Evolutionary conservation across 2,329 filamentous ascomycete genomes (phyloP), one percentile per base, ranked within the genome.

Genomic region (Fusarium dimerum): DNA sequence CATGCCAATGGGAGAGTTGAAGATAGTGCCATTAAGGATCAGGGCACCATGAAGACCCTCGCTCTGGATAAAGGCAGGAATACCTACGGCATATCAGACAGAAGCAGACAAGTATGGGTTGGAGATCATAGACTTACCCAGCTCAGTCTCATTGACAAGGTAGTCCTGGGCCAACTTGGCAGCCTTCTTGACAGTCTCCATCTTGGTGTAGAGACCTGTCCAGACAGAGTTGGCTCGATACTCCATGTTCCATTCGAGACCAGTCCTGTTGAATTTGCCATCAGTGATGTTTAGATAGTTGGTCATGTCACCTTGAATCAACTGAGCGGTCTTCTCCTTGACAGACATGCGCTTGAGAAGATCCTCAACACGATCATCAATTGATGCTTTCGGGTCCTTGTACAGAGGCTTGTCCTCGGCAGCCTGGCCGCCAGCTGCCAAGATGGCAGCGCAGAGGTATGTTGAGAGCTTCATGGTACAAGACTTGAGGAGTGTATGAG

Each of bases 11-110:
- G 88, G 88, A 2, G 85, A 89, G 70, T 90, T 91, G 75, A 90
- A 92, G 53, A 91, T 88, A 2, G 88, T 91, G 3, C 86, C 87
- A 66, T 90, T 90, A 10, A 81, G 80, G 41, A 87, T 80, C 32
- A 90, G 74, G 59, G 90, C 85, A 2, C 87, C 88, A 63, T 91
- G 88, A 42, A 91, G 87, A 38, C 84, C 87, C 70, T 92, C 88
- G 4, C 82, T 87, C 69, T 91, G 88, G 13, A 88, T 83, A 59
- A 90, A 79, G 1, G 88, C 84, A 7, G 88, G 88, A 47, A 91
- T 91, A 0, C 86, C 88, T 66, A 10, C 15, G 8, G 7, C 11
- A 7, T 9, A 44, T 60, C 38, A 60, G 45, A 20, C 9, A 8
- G 6, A 32, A 13, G 5, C 9, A 6, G 3, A n/a, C n/a, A 10